Percentiles rank a stretch among this genome's conserved stretches.
These are phyloP conservation scores for Thelonectria discophora DNA, from an alignment of 2,329 filamentous ascomycete genomes.

Conservation along the genomic window DNA sequence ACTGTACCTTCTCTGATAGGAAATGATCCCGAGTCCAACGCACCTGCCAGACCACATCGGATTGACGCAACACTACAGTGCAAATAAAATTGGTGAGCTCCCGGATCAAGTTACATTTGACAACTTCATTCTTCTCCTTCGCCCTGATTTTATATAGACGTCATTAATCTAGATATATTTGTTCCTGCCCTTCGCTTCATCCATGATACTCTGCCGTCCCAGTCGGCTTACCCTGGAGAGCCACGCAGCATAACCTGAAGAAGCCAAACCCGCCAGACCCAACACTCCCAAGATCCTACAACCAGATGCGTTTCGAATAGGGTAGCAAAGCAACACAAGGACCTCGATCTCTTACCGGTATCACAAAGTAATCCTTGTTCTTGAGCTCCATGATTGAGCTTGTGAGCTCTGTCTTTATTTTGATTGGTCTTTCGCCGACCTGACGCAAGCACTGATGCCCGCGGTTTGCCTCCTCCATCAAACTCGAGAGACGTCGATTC, in stretches of 20 bases:
- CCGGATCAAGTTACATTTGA: no score
- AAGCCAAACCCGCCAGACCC: not conserved
- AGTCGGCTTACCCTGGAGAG: not conserved
- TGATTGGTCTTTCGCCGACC: slow-evolving; percentile 2
- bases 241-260: not conserved
- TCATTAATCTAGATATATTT: not conserved
- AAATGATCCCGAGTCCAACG: no score
- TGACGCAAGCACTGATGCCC: not conserved
- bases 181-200: not conserved
- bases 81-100: no score
- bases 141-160: no score
- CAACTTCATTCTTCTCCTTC: no score
- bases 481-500: not conserved
- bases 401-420: not conserved
- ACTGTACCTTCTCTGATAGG: no score
- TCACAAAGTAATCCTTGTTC: not conserved
- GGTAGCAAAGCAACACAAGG: not conserved
- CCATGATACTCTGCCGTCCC: no score
- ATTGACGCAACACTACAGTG: no score
- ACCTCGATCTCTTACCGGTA: not conserved
- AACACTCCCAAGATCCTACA: not conserved
- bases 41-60: no score
- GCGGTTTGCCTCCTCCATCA: not conserved
- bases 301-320: no score
- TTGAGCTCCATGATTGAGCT: no score